Conservation (phyloP, 768 basidiomycete genomes). For the Pisolithus orientalis region DNA sequence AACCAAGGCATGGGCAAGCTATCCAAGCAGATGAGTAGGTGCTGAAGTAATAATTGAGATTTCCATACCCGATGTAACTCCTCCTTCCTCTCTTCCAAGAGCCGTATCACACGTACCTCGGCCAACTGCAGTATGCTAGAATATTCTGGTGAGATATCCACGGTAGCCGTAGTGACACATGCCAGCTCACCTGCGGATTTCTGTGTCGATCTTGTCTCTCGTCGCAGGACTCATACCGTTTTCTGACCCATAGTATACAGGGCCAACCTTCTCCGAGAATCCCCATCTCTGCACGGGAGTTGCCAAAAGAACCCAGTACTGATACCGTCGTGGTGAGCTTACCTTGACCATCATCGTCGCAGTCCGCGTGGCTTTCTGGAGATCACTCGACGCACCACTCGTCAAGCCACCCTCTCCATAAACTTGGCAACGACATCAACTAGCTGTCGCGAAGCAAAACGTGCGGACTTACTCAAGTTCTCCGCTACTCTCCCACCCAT, state of each 20-base stretch:
- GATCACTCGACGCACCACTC: conserved; percentile 88
- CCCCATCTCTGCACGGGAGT: conserved; percentile 54
- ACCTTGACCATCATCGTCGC: conserved; percentile 90
- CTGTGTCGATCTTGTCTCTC: conserved; percentile 81
- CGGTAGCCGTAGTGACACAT: background rate
- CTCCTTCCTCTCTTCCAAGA: conserved; percentile 60
- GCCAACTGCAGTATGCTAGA: conserved; percentile 60
- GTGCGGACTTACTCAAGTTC: conserved; percentile 58
- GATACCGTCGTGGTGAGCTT: conserved; percentile 3
- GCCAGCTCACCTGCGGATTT: conserved; percentile 64
- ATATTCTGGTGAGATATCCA: conserved; percentile 1
- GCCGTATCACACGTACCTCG: conserved; percentile 55
- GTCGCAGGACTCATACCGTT: conserved; percentile 71
- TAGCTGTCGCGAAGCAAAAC: background rate
- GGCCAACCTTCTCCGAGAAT: conserved; percentile 73
- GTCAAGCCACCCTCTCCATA: conserved; percentile 86
- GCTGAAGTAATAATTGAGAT: background rate
- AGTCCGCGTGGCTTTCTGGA: conserved; percentile 70
- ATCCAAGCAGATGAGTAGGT: conserved; percentile 1
- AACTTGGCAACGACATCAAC: conserved; percentile 39
- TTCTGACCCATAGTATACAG: conserved; percentile 73
- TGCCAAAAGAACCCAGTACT: background rate
- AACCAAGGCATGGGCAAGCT: conserved; percentile 89
- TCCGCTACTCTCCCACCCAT: conserved; percentile 97
- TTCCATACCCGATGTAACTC: conserved; percentile 68